Evolutionary conservation across 2,329 filamentous ascomycete species (phyloP).

Genomic region (Aschersonia sp.): DNA sequence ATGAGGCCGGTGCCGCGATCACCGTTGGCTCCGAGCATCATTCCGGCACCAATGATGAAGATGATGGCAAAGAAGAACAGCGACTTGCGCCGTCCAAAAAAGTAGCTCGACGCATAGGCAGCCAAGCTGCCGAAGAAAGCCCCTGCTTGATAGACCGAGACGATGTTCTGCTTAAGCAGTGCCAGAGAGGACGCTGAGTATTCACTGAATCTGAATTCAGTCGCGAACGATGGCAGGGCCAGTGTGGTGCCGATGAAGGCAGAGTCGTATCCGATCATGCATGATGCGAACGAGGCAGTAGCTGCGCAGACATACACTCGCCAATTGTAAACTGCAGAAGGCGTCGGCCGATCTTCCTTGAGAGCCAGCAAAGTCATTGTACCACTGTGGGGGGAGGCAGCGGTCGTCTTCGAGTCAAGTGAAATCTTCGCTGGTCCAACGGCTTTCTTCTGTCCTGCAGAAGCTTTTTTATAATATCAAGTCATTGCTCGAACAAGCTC

Average conservation of each 20-base stretch:
- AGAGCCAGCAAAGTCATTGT: conserved; percentile 32
- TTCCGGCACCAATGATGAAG: conserved; percentile 8
- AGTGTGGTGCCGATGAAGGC: conserved; percentile 71
- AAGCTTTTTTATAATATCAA: no score
- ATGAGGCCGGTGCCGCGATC: conserved; percentile 8
- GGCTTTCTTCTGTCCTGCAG: background rate
- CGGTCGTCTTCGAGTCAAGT: background rate
- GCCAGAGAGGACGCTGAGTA: conserved; percentile 34
- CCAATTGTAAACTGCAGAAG: conserved; percentile 44
- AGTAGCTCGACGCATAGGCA: conserved; percentile 8
- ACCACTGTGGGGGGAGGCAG: background rate
- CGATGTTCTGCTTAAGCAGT: conserved; percentile 58
- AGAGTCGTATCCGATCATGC: conserved; percentile 48
- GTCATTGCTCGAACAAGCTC: no score
- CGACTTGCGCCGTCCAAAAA: conserved; percentile 7
- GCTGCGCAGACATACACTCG: conserved; percentile 39
- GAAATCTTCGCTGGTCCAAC: background rate
- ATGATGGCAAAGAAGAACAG: conserved; percentile 8
- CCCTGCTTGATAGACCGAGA: conserved; percentile 54
- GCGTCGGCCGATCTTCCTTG: conserved; percentile 42
- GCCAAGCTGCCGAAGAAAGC: conserved; percentile 10
- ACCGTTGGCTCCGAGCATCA: conserved; percentile 33
- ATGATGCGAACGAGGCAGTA: conserved; percentile 40
- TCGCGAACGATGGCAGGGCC: conserved; percentile 51
- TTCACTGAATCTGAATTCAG: conserved; percentile 49